phyloP scores from a whole-genome alignment of 202 grass and related monocot species.

The Bolboschoenoplectus hybrid region DNA sequence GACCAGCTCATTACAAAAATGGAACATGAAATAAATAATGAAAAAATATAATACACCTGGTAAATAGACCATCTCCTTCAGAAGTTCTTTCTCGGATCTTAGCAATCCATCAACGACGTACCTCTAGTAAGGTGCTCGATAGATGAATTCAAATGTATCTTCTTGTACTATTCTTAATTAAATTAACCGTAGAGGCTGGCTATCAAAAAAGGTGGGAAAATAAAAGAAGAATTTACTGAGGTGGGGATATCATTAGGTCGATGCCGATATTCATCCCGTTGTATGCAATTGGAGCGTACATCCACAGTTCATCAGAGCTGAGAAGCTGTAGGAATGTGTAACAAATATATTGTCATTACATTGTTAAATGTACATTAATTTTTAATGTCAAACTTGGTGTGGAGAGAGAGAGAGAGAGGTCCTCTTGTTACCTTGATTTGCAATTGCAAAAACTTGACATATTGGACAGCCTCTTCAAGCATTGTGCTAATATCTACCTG shows the following conservation, averaged over 20 bases:
- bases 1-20: conserved; percentile 28
- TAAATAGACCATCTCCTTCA: conserved; percentile 26
- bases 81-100: background rate
- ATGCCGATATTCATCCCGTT: conserved; percentile 80
- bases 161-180: background rate
- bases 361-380: background rate
- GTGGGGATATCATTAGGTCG: conserved; percentile 58
- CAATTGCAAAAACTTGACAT: conserved; percentile 74
- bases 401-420: background rate
- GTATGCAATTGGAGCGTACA: conserved; percentile 82
- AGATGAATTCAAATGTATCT: background rate
- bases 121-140: background rate
- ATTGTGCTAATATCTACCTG: conserved; percentile 87
- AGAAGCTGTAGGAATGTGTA: conserved; percentile 50
- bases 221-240: conserved; percentile 41
- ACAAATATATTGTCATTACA: background rate
- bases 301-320: conserved; percentile 82
- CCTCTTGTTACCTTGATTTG: conserved; percentile 66
- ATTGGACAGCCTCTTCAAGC: conserved; percentile 79
- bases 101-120: conserved; percentile 1
- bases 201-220: conserved; percentile 19
- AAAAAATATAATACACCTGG: conserved; percentile 21
- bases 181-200: background rate
- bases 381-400: conserved; percentile 9
- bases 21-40: conserved; percentile 26